Conservation (phyloP, 2,329 filamentous ascomycete genomes). For the Thelonectria olida region DNA sequence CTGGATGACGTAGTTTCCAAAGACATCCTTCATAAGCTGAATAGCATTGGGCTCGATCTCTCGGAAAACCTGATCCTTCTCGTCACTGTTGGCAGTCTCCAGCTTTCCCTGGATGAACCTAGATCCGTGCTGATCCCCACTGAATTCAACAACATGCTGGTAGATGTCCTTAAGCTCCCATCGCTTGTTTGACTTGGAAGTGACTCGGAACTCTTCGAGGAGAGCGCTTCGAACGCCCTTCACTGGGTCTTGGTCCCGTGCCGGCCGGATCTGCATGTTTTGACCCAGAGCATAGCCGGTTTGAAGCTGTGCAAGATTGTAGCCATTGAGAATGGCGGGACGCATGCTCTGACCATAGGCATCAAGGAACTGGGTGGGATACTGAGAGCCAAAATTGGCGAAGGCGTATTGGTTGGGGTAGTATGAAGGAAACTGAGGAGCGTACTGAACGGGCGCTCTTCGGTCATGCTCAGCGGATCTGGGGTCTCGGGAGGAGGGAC, state of each 20-base stretch:
- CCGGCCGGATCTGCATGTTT: constrained; percentile 45
- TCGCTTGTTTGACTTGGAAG: constrained; percentile 74
- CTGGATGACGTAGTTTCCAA: constrained; percentile 98
- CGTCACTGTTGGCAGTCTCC: constrained; percentile 91
- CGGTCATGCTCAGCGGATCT: constrained; percentile 51
- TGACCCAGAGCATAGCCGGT: constrained; percentile 41
- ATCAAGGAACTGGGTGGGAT: constrained; percentile 46
- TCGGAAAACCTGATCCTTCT: constrained; percentile 89
- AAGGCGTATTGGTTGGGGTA: constrained; percentile 45
- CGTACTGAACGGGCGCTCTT: constrained; percentile 45
- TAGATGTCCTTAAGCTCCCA: constrained; percentile 93
- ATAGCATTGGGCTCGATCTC: constrained; percentile 87
- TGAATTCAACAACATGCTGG: constrained; percentile 89
- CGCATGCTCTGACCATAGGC: constrained; percentile 48
- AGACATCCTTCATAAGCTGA: constrained; percentile 94
- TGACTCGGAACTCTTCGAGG: constrained; percentile 82
- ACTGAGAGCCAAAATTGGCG: constrained; percentile 45
- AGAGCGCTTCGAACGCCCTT: constrained; percentile 74
- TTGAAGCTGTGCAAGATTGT: constrained; percentile 46
- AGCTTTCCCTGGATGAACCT: constrained; percentile 95
- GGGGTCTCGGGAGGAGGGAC: constrained; percentile 46
- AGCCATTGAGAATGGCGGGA: constrained; percentile 48
- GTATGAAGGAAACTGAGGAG: constrained; percentile 41
- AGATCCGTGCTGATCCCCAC: constrained; percentile 94
- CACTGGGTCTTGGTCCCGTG: constrained; percentile 66